Conservation (phyloP, 495 filamentous ascomycete genomes). For the Aspergillus sclerotioniger region DNA sequence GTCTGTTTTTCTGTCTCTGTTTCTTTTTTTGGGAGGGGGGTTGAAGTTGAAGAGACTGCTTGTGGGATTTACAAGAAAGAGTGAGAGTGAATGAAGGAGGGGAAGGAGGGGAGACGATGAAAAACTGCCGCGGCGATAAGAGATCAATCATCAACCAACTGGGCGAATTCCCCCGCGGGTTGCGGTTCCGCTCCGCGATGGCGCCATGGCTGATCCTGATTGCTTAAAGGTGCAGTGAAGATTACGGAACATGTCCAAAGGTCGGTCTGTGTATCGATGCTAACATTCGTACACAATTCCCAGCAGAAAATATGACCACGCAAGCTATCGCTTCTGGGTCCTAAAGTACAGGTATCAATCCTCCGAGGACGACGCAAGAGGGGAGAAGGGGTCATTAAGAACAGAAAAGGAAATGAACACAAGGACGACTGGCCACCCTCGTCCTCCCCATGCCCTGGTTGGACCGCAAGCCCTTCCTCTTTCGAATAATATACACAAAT, state of each 20-base stretch:
- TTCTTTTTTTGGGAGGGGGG: constrained; percentile 1
- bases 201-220: constrained; percentile 18
- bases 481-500: constrained; percentile 12
- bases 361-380: constrained; percentile 15
- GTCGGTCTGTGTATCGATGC: neutral
- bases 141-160: too few relatives aligned
- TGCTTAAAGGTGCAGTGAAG: too few relatives aligned
- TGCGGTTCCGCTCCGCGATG: neutral
- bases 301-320: neutral
- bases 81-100: neutral
- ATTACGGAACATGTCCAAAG: too few relatives aligned
- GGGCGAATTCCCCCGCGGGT: constrained; percentile 11
- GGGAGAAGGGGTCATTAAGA: constrained; percentile 18
- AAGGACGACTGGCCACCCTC: neutral
- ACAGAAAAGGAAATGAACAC: constrained; percentile 7
- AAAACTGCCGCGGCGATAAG: constrained; percentile 11
- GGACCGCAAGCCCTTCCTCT: neutral
- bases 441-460: neutral
- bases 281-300: constrained; percentile 4
- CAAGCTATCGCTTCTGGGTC: constrained; percentile 10
- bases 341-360: constrained; percentile 18
- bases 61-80: too few relatives aligned
- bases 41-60: too few relatives aligned
- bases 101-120: constrained; percentile 1
- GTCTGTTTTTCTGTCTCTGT: constrained; percentile 3